A percentile compares a stretch with the other conserved stretches of the same genome.
These are phyloP conservation scores for Suillus placidus DNA, from an alignment of 768 basidiomycete genomes.

Conservation along the genomic window DNA sequence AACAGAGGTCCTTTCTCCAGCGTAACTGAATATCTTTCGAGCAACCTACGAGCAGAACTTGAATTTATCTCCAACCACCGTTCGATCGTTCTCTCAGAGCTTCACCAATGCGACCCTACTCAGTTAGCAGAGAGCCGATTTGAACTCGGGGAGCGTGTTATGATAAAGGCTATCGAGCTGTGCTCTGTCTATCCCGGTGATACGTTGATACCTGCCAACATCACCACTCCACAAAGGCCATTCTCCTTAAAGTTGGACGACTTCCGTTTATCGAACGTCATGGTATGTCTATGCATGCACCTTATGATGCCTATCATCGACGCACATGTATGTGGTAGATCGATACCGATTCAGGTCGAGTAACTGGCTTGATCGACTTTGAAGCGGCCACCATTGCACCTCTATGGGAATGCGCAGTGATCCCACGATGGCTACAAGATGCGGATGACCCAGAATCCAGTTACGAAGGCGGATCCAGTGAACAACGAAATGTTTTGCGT, in stretches of 20 bases:
- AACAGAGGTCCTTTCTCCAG: not conserved
- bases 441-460: conserved; percentile 16
- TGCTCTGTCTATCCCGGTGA: conserved; percentile 8
- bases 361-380: conserved; percentile 20
- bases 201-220: not conserved
- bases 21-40: conserved; percentile 1
- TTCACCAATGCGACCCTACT: not conserved
- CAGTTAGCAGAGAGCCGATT: conserved; percentile 5
- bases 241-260: conserved; percentile 4
- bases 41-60: not conserved
- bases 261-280: conserved; percentile 9
- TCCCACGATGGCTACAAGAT: conserved; percentile 27
- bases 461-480: not conserved
- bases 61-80: not conserved
- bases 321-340: not conserved
- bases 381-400: conserved; percentile 26
- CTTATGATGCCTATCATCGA: not conserved
- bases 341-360: conserved; percentile 3
- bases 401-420: conserved; percentile 26
- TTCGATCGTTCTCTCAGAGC: not conserved
- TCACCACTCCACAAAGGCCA: not conserved
- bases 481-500: not conserved
- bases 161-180: conserved; percentile 7
- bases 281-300: not conserved
- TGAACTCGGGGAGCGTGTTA: conserved; percentile 9